Base-by-base conservation (phyloP, 2,329 filamentous ascomycete genomes). In the Parascedosporium putredinis region DNA sequence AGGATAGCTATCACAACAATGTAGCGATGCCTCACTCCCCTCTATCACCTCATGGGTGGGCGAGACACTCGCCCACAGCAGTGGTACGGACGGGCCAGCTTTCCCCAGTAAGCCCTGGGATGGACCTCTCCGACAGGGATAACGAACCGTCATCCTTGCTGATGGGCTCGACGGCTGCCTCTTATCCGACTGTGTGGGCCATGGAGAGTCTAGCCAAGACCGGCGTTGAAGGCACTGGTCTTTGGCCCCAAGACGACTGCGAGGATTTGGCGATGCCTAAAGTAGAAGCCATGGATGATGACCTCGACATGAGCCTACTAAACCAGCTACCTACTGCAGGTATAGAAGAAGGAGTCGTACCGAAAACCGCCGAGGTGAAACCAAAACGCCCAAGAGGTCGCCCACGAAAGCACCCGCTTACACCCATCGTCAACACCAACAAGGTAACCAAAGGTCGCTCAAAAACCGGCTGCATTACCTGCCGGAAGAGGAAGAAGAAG, bases 361-460 rank as follows among this genome's bases (percentile, higher is more conserved):
- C 10, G 43, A 27, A 23, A 12, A 7, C 12, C 10, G 45, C 50
- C 12, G 16, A 33, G 16, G 56, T 64, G 18, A 78, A 77, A 56
- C 61, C 64, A 33, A 84, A 84, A 67, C 74, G 84, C 59, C 83
- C 83, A 57, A 79, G 89, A 59, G 89, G 89, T 29, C 77, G 89
- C 50, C 89, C 89, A 47, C 77, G 88, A 64, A 95, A 95, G 68
- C 81, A 89, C 58, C 85, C 87, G 34, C 69, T 85, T 16, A 75
- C 74, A 6, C 75, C 80, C 1, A 73, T 76, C 31, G 60, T 70
- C 14, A 67, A 72, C 16, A 67, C 79, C 46, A 78, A 76, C 59
- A 94, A 93, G 62, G 68, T 86, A 47, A 81, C 86, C 51, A 94
- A 94, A 63, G 87, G 86, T 18, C 71, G 81, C 47, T 83, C 81